These are phyloP conservation scores for Multifurca ochricompacta DNA, from an alignment of 768 basidiomycete species.

Conservation along the genomic window DNA sequence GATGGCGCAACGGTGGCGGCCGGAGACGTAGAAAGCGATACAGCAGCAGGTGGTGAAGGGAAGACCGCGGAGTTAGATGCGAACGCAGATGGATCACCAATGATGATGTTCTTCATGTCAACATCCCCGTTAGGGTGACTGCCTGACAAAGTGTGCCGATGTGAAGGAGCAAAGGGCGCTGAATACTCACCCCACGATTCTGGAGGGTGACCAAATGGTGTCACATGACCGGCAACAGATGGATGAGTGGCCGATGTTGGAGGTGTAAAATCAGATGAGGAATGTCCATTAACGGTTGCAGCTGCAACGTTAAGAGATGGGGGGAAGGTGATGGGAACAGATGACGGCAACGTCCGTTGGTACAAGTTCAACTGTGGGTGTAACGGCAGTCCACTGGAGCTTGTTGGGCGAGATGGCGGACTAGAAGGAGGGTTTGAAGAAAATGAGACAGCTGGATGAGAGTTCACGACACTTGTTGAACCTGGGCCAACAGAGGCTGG, in stretches of 20 bases:
- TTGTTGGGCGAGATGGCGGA: slow-evolving; percentile 29
- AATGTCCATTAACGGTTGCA: slow-evolving; percentile 9
- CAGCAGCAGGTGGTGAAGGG: slow-evolving; percentile 23
- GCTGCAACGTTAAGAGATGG: slow-evolving; percentile 20
- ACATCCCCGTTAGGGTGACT: slow-evolving; percentile 21
- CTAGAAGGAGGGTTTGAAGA: slow-evolving; percentile 20
- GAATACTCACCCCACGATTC: slow-evolving; percentile 15
- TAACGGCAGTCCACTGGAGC: slow-evolving; percentile 26
- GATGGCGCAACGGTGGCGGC: slow-evolving; percentile 18
- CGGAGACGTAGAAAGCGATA: slow-evolving; percentile 14
- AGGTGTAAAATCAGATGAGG: slow-evolving; percentile 23
- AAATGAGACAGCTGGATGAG: slow-evolving; percentile 19
- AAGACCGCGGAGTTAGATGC: slow-evolving; percentile 28
- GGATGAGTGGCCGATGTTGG: slow-evolving; percentile 23
- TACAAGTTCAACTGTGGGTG: slow-evolving; percentile 22
- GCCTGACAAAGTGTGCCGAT: slow-evolving; percentile 28
- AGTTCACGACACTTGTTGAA: slow-evolving; percentile 9
- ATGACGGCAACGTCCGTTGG: slow-evolving; percentile 4
- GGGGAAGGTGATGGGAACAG: slow-evolving; percentile 22
- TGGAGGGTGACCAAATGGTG: slow-evolving; percentile 28
- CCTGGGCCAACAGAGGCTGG: slow-evolving; percentile 18
- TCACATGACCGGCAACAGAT: slow-evolving; percentile 23
- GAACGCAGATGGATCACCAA: slow-evolving; percentile 14
- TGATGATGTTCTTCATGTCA: slow-evolving; percentile 18
- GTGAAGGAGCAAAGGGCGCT: slow-evolving; percentile 16